Conservation (phyloP, 805 yeast species). For the Brettanomyces bruxellensis region DNA sequence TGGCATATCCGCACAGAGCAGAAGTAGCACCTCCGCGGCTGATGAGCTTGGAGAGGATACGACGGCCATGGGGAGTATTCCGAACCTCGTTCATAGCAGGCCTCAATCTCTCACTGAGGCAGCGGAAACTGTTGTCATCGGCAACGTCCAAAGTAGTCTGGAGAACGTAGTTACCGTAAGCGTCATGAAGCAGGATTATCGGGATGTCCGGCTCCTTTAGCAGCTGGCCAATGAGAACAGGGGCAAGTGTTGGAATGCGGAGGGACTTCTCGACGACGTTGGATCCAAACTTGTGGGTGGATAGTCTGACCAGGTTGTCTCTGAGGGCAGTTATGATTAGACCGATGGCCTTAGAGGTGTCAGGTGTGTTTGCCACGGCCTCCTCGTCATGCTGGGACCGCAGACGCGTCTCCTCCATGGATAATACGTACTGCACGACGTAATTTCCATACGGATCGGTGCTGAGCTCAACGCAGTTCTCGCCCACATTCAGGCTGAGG, state of each 20-base stretch:
- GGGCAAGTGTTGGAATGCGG: slow-evolving; percentile 37
- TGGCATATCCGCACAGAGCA: background rate
- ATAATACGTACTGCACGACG: slow-evolving; percentile 85
- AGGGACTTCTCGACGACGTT: slow-evolving; percentile 51
- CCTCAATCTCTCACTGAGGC: slow-evolving; percentile 48
- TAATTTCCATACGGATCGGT: slow-evolving; percentile 95
- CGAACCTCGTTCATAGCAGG: slow-evolving; percentile 74
- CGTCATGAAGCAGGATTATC: slow-evolving; percentile 41
- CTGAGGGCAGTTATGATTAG: slow-evolving; percentile 23
- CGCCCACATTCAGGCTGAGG: slow-evolving; percentile 60
- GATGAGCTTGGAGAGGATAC: slow-evolving; percentile 62
- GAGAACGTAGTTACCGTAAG: slow-evolving; percentile 50
- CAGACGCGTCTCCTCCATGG: slow-evolving; percentile 27
- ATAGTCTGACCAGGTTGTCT: slow-evolving; percentile 27
- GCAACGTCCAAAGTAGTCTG: slow-evolving; percentile 54
- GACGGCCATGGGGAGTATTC: slow-evolving; percentile 93
- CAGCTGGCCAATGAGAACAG: slow-evolving; percentile 34
- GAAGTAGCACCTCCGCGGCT: slow-evolving; percentile 22
- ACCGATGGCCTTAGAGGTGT: slow-evolving; percentile 22
- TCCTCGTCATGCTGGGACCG: slow-evolving; percentile 20
- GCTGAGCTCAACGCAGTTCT: slow-evolving; percentile 58
- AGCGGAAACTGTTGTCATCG: slow-evolving; percentile 39
- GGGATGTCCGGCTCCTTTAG: slow-evolving; percentile 27
- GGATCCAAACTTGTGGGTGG: slow-evolving; percentile 55
- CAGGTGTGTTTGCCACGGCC: slow-evolving; percentile 17